Evolutionary conservation across 768 basidiomycete genomes (phyloP), one percentile per base, ranked within the genome.

Genomic region (Lyophyllum semitale): DNA sequence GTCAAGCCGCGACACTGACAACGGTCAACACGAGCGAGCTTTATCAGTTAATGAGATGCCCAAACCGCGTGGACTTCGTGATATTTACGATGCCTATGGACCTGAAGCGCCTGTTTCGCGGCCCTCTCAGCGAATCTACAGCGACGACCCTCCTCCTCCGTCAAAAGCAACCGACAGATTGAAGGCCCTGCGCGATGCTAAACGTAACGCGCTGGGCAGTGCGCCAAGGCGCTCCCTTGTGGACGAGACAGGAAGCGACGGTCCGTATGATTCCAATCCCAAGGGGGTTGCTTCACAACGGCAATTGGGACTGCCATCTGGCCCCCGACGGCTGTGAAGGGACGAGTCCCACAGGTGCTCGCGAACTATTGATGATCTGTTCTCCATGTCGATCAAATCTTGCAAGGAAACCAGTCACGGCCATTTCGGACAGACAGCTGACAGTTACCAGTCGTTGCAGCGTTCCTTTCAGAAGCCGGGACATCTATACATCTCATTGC

Each of bases 171-270:
- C 72, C 1, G 73, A 82, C 56, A 76, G 82, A 30, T 66, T 84
- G 48, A 80, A 74, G 63, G 78, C 77, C 18, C 56, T 84, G 20
- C 73, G 84, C 20, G 81, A 83, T 54, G 78, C 77, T 25, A 81
- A 77, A 64, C 77, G 79, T 11, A 65, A 62, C 18, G 72, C 49
- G 30, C 20, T 41, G 23, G 51, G 30, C 9, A 25, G 50, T 15
- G 26, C 29, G 23, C 29, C 37, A 42, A 37, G 22, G 26, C 47
- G 37, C 26, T n/a, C 35, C 46, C n/a, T 53, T 44, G 42, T 26
- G 40, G n/a, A 47, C 30, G 27, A n/a, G 33, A 35, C 42, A 48
- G 13, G 15, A 37, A 47, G 45, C 43, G 18, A 30, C 8, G 40
- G 8, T 47, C 48, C 40, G 17, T 42, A 56, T 43, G 49, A 57